Evolutionary conservation across 1,139 yeast species (phyloP), one percentile per base, ranked within the genome.

Genomic region (Sugiyamaella xylanicola): DNA sequence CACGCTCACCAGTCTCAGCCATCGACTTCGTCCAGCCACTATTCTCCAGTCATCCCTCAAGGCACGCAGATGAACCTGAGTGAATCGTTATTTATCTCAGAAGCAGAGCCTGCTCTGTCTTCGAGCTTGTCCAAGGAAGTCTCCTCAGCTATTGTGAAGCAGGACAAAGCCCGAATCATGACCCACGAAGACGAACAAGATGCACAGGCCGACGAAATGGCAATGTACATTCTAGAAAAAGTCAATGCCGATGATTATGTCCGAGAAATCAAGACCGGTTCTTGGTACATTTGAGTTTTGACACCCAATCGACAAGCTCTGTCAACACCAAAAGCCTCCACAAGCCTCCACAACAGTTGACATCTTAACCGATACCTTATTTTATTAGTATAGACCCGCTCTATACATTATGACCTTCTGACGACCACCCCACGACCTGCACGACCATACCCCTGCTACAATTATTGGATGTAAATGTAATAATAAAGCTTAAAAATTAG

Each of bases 151-250:
- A 7, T 21, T 20, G 40, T 21, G 22, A 39, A 45, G 17, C 48
- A 42, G 13, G 19, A 29, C 37, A 36, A 35, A 39, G 20, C 43
- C 16, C 43, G 32, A 13, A 41, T 29, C 44, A 51, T 46, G 37
- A 56, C 40, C 20, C 44, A 29, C n/a, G 62, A 54, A 37, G 58
- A 52, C 25, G 60, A 49, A 48, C 56, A 51, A 41, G 71, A 68
- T 32, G 68, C 63, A 25, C 58, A 54, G 29, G 74, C 73, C 20
- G 74, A 71, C 55, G 69, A 66, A 51, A 68, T 71, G 67, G 74
- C 74, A 20, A 66, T 67, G 65, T 58, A 63, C 40, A 71, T 71
- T 50, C 59, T 71, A 51, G 72, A 64, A 53, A 65, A 64, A 55
- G 69, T 69, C 21, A 61, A 62, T 42, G 67, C 66, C 19, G 64